phyloP scores from a whole-genome alignment of 148 eudicot species.

The Rhododendron kiyosumense region DNA sequence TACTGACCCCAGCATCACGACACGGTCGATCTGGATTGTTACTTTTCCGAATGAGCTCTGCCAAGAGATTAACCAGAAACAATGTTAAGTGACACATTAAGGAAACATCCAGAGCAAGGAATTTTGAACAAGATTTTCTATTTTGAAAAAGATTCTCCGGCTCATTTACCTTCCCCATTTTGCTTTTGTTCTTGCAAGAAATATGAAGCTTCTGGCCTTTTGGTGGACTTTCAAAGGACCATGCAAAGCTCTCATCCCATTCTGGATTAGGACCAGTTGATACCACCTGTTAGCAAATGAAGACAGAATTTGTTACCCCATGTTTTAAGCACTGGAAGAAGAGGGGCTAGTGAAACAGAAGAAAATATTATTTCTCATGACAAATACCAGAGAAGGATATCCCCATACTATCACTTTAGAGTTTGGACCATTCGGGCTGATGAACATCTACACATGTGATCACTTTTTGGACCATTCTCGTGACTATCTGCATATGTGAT shows the following conservation, averaged over 20 bases:
- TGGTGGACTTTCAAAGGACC: slow-evolving; percentile 99
- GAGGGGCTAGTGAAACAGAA: neutral
- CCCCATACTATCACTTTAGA: neutral
- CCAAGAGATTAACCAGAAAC: slow-evolving; percentile 2
- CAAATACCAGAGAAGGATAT: neutral
- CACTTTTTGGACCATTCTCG: neutral
- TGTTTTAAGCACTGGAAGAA: neutral
- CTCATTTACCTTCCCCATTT: slow-evolving; percentile 86
- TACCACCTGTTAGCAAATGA: slow-evolving; percentile 49
- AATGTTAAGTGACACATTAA: neutral
- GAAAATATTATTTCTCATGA: neutral
- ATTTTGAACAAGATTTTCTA: neutral
- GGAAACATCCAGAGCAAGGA: neutral
- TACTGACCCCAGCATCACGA: slow-evolving; percentile 92
- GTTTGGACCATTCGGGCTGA: neutral
- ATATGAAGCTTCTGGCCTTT: slow-evolving; percentile 97
- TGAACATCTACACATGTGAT: neutral
- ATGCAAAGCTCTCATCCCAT: slow-evolving; percentile 88
- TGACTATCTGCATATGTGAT: neutral
- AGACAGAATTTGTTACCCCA: neutral
- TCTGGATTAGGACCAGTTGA: slow-evolving; percentile 94
- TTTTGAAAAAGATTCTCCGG: neutral
- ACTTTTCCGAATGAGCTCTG: slow-evolving; percentile 98
- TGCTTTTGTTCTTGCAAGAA: slow-evolving; percentile 99
- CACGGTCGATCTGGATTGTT: slow-evolving; percentile 96